These are phyloP conservation scores for Pyrenophora tritici-repentis DNA, from an alignment of 2,329 filamentous ascomycete species.

Conservation along the genomic window DNA sequence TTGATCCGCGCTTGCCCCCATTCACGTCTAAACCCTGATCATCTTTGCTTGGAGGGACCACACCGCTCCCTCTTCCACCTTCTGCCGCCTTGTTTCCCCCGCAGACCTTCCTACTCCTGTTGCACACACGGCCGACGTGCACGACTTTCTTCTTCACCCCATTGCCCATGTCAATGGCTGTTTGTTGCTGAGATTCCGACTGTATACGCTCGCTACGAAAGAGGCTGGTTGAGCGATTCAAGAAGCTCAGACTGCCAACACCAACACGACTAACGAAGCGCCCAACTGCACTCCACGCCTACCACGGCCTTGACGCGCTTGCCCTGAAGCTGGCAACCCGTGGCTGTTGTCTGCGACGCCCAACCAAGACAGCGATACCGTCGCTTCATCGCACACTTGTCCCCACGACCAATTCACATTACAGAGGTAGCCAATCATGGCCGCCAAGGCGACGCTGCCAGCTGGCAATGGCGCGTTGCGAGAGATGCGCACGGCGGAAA, in stretches of 20 bases:
- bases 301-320: not conserved
- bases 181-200: conserved; percentile 22
- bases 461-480: conserved; percentile 15
- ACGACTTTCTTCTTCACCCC: not conserved
- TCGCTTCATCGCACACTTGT: conserved; percentile 1
- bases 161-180: conserved; percentile 28
- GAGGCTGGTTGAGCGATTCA: not conserved
- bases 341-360: not conserved
- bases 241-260: not conserved
- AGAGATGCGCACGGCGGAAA: conserved; percentile 13
- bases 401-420: not conserved
- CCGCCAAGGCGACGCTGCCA: conserved; percentile 21
- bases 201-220: conserved; percentile 19
- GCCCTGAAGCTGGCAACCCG: not conserved
- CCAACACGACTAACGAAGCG: not conserved
- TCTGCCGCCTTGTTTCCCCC: conserved; percentile 15
- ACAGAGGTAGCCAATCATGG: conserved; percentile 17
- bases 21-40: conserved; percentile 33
- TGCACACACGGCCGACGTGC: not conserved
- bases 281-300: not conserved
- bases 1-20: conserved; percentile 33
- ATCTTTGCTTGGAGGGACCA: conserved; percentile 27
- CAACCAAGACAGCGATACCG: conserved; percentile 5
- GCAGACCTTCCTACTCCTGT: conserved; percentile 15
- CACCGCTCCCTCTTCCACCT: conserved; percentile 36